A percentile compares a stretch with the other conserved stretches of the same genome.
These are phyloP conservation scores for Ceratobasidium sp. DNA, from an alignment of 1,284 basidiomycete species.

Conservation along the genomic window DNA sequence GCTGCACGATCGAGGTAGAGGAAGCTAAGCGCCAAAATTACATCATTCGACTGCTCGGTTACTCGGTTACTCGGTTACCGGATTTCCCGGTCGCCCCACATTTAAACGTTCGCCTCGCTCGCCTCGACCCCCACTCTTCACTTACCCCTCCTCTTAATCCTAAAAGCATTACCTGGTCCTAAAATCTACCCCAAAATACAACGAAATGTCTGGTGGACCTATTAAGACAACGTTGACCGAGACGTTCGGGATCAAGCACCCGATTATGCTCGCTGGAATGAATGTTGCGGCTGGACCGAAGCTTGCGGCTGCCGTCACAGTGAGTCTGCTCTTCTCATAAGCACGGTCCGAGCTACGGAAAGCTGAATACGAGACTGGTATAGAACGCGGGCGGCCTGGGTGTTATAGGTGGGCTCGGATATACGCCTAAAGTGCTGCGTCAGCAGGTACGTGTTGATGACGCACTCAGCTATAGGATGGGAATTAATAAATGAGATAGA, in stretches of 20 bases:
- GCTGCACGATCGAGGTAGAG: too few species aligned
- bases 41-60: neutral
- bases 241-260: conserved; percentile 86
- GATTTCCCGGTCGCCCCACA: conserved; percentile 32
- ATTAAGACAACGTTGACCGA: conserved; percentile 67
- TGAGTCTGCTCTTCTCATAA: neutral
- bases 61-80: neutral
- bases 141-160: neutral
- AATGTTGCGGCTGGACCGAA: conserved; percentile 86
- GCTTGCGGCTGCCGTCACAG: conserved; percentile 79
- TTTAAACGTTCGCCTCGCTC: conserved; percentile 26
- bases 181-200: neutral
- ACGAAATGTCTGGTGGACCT: conserved; percentile 22
- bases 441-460: conserved; percentile 64
- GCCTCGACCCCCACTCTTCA: neutral
- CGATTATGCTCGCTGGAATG: conserved; percentile 83
- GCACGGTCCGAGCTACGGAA: neutral
- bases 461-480: neutral
- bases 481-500: conserved; percentile 58
- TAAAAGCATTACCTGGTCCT: neutral
- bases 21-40: too few species aligned
- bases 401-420: conserved; percentile 86
- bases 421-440: conserved; percentile 77
- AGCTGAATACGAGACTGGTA: neutral
- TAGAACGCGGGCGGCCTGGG: conserved; percentile 85